phyloP scores from a whole-genome alignment of 73 alveolate species.

The Paramecium tetraurelia region DNA sequence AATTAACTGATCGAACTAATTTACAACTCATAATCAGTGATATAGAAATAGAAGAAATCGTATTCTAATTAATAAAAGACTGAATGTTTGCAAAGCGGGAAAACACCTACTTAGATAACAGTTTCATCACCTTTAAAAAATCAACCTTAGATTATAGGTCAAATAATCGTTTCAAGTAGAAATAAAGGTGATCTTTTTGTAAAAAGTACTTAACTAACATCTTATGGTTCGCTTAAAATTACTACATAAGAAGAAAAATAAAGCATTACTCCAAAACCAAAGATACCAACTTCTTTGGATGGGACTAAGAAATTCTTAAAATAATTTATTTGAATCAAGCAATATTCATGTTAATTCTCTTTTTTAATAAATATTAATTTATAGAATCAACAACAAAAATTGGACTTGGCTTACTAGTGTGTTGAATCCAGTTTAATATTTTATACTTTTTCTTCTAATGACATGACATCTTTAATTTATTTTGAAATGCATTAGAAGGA shows the following conservation, averaged over 20 bases:
- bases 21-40: background rate
- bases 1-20: background rate
- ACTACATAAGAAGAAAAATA: background rate
- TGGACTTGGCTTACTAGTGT: background rate
- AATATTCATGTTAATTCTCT: background rate
- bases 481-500: slow-evolving; percentile 73
- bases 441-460: slow-evolving; percentile 33
- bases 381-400: slow-evolving; percentile 7
- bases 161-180: background rate
- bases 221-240: background rate
- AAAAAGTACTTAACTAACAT: background rate
- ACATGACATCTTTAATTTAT: slow-evolving; percentile 63
- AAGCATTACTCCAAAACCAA: background rate
- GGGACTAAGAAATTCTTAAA: background rate
- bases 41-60: background rate
- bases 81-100: background rate
- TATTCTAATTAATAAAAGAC: background rate
- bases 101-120: background rate
- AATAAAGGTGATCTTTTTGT: background rate
- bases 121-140: background rate
- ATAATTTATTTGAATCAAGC: background rate
- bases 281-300: background rate
- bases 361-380: background rate
- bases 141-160: background rate
- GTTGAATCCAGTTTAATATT: background rate